A percentile compares a stretch with the other conserved stretches of the same genome.
phyloP scores from a whole-genome alignment of 495 filamentous ascomycete species.

The Talaromyces nanjingensis region DNA sequence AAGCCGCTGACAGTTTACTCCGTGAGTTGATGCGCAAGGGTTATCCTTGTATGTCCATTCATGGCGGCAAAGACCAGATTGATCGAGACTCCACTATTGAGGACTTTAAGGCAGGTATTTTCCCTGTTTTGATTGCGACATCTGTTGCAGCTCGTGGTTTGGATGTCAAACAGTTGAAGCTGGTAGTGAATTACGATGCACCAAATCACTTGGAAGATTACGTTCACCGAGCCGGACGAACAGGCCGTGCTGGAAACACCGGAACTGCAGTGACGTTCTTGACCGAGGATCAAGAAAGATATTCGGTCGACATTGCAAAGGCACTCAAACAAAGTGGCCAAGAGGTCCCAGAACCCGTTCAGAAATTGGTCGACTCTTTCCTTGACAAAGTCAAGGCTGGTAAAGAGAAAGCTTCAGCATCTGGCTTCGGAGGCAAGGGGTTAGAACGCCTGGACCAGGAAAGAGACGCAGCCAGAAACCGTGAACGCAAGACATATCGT shows the following conservation, averaged over 20 bases:
- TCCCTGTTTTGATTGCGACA: constrained; percentile 87
- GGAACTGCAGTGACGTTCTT: constrained; percentile 95
- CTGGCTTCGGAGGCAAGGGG: constrained; percentile 93
- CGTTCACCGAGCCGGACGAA: constrained; percentile 91
- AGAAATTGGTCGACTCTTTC: constrained; percentile 60
- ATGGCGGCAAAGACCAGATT: constrained; percentile 92
- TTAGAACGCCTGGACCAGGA: constrained; percentile 86
- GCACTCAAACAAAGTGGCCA: constrained; percentile 89
- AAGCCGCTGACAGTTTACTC: constrained; percentile 81
- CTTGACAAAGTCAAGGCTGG: constrained; percentile 86
- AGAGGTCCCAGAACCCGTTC: constrained; percentile 63
- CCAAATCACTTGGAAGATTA: constrained; percentile 98
- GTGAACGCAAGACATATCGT: constrained; percentile 83
- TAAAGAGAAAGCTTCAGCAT: constrained; percentile 73
- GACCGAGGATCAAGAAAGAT: constrained; percentile 85
- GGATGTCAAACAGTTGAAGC: constrained; percentile 92
- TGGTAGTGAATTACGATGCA: constrained; percentile 95
- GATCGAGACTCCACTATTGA: constrained; percentile 91
- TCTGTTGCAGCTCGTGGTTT: constrained; percentile 93
- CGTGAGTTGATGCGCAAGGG: constrained; percentile 78
- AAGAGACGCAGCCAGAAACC: constrained; percentile 72
- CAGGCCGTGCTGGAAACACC: constrained; percentile 88
- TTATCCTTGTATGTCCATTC: constrained; percentile 93
- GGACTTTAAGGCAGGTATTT: constrained; percentile 88
- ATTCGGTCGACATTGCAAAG: constrained; percentile 82